Conservation (phyloP, 1,139 yeast genomes). For the Lodderomyces jiufengensis region DNA sequence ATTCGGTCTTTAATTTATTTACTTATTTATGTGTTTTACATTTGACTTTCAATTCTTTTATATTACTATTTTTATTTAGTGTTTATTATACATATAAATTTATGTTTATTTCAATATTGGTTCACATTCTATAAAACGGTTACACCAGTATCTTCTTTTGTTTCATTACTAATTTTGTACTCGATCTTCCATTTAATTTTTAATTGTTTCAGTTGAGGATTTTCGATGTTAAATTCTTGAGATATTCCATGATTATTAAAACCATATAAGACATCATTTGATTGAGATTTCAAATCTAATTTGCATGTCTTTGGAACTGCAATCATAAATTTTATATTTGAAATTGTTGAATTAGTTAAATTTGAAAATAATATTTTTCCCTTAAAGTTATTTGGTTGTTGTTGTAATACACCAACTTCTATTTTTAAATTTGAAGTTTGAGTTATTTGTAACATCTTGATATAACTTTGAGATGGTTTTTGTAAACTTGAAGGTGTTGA, state of each 20-base stretch:
- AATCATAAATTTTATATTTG: slow-evolving; percentile 59
- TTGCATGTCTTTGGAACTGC: slow-evolving; percentile 80
- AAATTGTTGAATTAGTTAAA: slow-evolving; percentile 30
- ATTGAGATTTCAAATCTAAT: slow-evolving; percentile 66
- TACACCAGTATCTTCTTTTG: slow-evolving; percentile 57
- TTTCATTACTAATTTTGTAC: slow-evolving; percentile 47
- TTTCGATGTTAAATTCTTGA: slow-evolving; percentile 59
- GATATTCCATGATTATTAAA: slow-evolving; percentile 51
- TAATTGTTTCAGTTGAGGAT: slow-evolving; percentile 45
- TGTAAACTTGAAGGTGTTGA: slow-evolving; percentile 36
- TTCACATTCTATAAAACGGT: slow-evolving; percentile 24
- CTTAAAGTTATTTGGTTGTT: slow-evolving; percentile 37
- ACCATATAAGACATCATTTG: slow-evolving; percentile 53
- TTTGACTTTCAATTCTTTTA: background rate
- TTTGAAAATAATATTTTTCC: slow-evolving; percentile 44
- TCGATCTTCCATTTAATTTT: slow-evolving; percentile 82
- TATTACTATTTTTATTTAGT: no score
- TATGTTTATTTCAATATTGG: no score
- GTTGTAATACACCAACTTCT: slow-evolving; percentile 42
- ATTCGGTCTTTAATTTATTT: slow-evolving; percentile 1
- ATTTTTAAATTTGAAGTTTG: slow-evolving; percentile 51
- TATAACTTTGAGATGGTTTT: slow-evolving; percentile 9
- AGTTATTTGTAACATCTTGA: slow-evolving; percentile 29
- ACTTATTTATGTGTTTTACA: slow-evolving; percentile 1
- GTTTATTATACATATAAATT: no score